Base-by-base conservation (phyloP, 75 land plant species). In the Sequoiadendron giganteum region DNA sequence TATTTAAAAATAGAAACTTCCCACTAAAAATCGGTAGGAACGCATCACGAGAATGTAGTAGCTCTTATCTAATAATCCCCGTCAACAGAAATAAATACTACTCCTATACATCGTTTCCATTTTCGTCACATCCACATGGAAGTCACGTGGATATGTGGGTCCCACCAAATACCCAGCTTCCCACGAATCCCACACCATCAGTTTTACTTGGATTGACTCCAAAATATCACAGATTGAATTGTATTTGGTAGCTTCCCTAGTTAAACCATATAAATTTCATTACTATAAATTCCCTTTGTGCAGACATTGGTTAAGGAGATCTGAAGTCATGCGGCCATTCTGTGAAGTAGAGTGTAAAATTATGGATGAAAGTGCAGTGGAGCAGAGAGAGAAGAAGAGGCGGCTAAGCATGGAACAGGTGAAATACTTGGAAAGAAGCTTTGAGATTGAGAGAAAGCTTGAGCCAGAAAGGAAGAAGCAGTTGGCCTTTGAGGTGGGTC, bases 401-500 rank as follows among this genome's bases (percentile, higher is more conserved):
- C 7, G 84, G 52, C 14, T 82, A n/a, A 82, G 49, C 32, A 32
- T 82, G 30, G 49, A 82, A 34, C 84, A 82, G 52, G 84, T 82
- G 48, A 47, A 10, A 49, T 82, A 10, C 25, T n/a, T 82, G 84
- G 84, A 82, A 28, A 45, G 5, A 49, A 82, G 84, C 52, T 82
- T 82, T 82, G 52, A 82, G 42, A 82, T 8, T 32, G 84, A 42
- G 52, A 82, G 84, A 10, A 82, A 82, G 14, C 84, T 82, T 4
- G 52, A 82, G 8, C 52, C 84, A n/a, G 84, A 88, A 7, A 39
- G 55, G 87, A 76, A 86, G 87, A 86, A 45, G 65, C 56, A 88
- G 88, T 39, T 88, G 13, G 86, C 87, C 32, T 32, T 16, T 5
- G 88, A 88, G 56, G 55, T 88, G 10, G 88, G 88, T 0, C 55